A percentile compares a stretch with the other conserved stretches of the same genome.
phyloP scores from a whole-genome alignment of 805 yeast genomes.

The Vanderwaltozyma tropicalis region DNA sequence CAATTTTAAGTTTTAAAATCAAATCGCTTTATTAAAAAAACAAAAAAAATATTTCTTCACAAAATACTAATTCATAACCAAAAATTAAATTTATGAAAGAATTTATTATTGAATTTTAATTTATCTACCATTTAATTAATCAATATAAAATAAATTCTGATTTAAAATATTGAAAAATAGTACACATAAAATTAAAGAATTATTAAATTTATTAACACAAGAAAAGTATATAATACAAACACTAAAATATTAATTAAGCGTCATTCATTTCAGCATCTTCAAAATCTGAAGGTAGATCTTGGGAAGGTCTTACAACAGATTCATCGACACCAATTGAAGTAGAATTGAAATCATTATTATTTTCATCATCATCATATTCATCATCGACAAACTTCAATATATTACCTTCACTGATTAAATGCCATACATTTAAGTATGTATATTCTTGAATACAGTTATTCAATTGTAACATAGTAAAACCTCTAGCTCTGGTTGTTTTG shows the following conservation, averaged over 20 bases:
- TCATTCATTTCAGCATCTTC: conserved; percentile 7
- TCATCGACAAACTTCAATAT: conserved; percentile 47
- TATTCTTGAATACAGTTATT: conserved; percentile 69
- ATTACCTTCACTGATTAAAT: conserved; percentile 59
- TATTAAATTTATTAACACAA: conserved; percentile 1
- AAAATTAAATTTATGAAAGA: too few relatives aligned
- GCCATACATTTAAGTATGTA: conserved; percentile 64
- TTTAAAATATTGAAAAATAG: too few relatives aligned
- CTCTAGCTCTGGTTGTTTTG: conserved; percentile 63
- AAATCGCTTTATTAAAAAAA: too few relatives aligned
- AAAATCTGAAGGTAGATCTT: conserved; percentile 1
- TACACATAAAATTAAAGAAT: not conserved
- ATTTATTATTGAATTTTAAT: too few relatives aligned
- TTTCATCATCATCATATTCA: conserved; percentile 23
- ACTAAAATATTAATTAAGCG: not conserved
- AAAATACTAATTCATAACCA: too few relatives aligned
- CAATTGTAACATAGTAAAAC: conserved; percentile 73
- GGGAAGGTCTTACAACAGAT: not conserved
- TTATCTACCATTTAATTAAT: not conserved
- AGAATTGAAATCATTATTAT: not conserved
- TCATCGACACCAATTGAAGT: not conserved
- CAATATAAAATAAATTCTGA: not conserved
- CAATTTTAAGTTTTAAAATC: too few relatives aligned
- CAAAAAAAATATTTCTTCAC: too few relatives aligned
- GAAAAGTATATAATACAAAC: conserved; percentile 1